Percentiles rank a stretch among this genome's conserved stretches.
Evolutionary conservation across 805 yeast species (phyloP).

Genomic region (Candida ficus): DNA sequence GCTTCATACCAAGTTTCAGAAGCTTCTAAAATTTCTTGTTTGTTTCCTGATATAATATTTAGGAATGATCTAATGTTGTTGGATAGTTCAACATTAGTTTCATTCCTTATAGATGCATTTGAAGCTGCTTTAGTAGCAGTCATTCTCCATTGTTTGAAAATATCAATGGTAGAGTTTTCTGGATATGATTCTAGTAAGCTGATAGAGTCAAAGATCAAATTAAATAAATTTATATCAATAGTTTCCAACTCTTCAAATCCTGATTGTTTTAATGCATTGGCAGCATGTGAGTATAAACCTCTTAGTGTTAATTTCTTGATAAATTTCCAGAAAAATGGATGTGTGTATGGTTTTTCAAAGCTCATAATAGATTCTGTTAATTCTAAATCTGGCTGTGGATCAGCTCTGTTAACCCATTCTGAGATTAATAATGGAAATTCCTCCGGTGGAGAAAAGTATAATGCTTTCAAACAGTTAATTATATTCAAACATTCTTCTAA

Average conservation of each 20-base stretch:
- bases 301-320: slow-evolving; percentile 52
- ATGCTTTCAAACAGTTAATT: slow-evolving; percentile 52
- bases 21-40: slow-evolving; percentile 41
- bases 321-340: slow-evolving; percentile 58
- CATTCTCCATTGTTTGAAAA: slow-evolving; percentile 34
- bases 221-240: slow-evolving; percentile 20
- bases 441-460: slow-evolving; percentile 35
- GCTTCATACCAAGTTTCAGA: slow-evolving; percentile 69
- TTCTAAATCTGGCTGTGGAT: slow-evolving; percentile 57
- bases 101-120: slow-evolving; percentile 21
- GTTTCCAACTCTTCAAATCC: slow-evolving; percentile 35
- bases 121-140: slow-evolving; percentile 22
- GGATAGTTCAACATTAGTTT: slow-evolving; percentile 15
- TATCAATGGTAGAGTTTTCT: slow-evolving; percentile 22
- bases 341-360: slow-evolving; percentile 41
- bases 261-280: slow-evolving; percentile 39
- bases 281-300: slow-evolving; percentile 57
- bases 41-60: slow-evolving; percentile 32
- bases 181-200: slow-evolving; percentile 34
- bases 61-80: slow-evolving; percentile 29
- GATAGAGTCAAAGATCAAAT: slow-evolving; percentile 29
- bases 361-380: slow-evolving; percentile 40
- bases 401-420: slow-evolving; percentile 67
- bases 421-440: slow-evolving; percentile 37
- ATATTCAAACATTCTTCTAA: slow-evolving; percentile 45